Evolutionary conservation across 495 filamentous ascomycete species (phyloP).

Genomic region (Hypoxylon rickii): DNA sequence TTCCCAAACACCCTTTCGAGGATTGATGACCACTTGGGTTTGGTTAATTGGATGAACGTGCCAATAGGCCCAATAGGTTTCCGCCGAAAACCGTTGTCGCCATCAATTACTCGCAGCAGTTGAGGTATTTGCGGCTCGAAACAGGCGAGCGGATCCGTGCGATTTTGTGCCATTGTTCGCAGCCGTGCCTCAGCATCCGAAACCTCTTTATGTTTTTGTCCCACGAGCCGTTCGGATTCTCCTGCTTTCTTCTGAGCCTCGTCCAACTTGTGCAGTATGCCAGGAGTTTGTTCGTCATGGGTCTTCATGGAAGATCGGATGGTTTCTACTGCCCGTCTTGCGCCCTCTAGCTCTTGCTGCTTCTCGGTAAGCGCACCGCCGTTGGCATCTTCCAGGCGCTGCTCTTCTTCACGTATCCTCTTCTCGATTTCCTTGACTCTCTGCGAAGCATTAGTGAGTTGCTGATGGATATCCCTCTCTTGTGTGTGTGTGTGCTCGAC

Average conservation of each 20-base stretch:
- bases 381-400: slow-evolving; percentile 57
- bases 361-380: slow-evolving; percentile 51
- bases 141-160: slow-evolving; percentile 44
- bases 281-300: slow-evolving; percentile 35
- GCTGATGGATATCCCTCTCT: slow-evolving; percentile 51
- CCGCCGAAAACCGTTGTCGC: slow-evolving; percentile 65
- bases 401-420: slow-evolving; percentile 49
- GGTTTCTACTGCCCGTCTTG: slow-evolving; percentile 53
- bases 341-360: slow-evolving; percentile 50
- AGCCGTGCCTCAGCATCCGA: slow-evolving; percentile 51
- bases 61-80: slow-evolving; percentile 87
- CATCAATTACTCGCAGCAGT: slow-evolving; percentile 68
- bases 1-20: slow-evolving; percentile 73
- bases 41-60: slow-evolving; percentile 69
- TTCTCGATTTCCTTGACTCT: slow-evolving; percentile 43
- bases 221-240: slow-evolving; percentile 44
- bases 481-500: slow-evolving; percentile 45
- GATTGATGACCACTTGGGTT: slow-evolving; percentile 83
- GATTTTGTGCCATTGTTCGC: slow-evolving; percentile 35
- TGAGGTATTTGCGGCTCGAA: slow-evolving; percentile 66
- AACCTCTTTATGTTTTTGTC: slow-evolving; percentile 52
- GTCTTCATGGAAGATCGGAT: slow-evolving; percentile 45
- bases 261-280: slow-evolving; percentile 32
- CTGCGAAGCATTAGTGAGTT: slow-evolving; percentile 40
- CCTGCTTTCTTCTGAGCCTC: slow-evolving; percentile 36